These are phyloP conservation scores for Mercurialis annua DNA, from an alignment of 345 rosid genomes.

Conservation along the genomic window DNA sequence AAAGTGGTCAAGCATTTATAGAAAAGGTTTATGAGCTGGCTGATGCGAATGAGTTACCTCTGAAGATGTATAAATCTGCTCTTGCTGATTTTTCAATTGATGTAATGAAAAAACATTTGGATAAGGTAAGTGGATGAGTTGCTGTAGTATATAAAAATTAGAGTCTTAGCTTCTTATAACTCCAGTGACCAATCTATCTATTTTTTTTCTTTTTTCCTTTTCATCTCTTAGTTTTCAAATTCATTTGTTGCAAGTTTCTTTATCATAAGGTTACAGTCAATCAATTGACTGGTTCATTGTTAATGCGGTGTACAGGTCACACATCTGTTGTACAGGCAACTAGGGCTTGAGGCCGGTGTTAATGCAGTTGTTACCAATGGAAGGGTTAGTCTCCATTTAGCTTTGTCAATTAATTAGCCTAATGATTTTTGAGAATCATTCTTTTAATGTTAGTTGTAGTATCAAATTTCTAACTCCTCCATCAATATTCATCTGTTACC, in stretches of 20 bases:
- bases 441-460: constrained; percentile 1
- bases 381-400: constrained; percentile 53
- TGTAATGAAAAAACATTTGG: constrained; percentile 41
- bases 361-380: constrained; percentile 89
- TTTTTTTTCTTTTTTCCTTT: background rate
- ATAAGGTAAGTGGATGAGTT: constrained; percentile 47
- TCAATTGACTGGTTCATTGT: background rate
- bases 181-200: background rate
- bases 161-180: background rate
- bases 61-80: constrained; percentile 52
- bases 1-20: constrained; percentile 47
- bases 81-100: constrained; percentile 47
- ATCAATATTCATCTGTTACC: background rate
- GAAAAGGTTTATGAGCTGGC: constrained; percentile 77
- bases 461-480: background rate
- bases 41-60: constrained; percentile 64
- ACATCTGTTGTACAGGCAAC: constrained; percentile 53
- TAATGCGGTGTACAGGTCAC: constrained; percentile 47
- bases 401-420: background rate
- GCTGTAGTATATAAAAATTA: background rate
- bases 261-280: background rate
- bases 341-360: constrained; percentile 60
- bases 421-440: background rate
- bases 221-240: background rate
- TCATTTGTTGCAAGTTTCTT: background rate